Percentiles rank a stretch among this genome's conserved stretches.
These are phyloP conservation scores for Chamaenerion angustifolium DNA, from an alignment of 345 rosid species.

Conservation along the genomic window DNA sequence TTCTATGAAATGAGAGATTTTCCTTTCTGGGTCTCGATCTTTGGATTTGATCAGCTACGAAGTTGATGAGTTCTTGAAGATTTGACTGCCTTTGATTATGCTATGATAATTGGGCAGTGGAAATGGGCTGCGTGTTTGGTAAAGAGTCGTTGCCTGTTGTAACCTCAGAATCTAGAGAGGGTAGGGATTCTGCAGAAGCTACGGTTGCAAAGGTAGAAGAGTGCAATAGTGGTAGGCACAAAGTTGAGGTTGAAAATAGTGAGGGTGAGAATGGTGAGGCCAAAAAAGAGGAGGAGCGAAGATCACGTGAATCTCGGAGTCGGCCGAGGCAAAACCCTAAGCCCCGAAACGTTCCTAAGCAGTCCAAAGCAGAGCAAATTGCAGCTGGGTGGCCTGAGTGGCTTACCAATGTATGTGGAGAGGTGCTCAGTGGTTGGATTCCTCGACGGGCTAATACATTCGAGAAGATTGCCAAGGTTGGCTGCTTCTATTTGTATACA, in stretches of 20 bases:
- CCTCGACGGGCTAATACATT: slow-evolving; percentile 86
- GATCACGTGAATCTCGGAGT: slow-evolving; percentile 45
- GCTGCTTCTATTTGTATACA: neutral
- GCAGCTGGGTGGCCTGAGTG: slow-evolving; percentile 99
- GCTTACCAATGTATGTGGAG: slow-evolving; percentile 88
- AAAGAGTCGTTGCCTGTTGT: slow-evolving; percentile 51
- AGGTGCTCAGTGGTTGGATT: slow-evolving; percentile 89
- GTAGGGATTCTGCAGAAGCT: slow-evolving; percentile 21
- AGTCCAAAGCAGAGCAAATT: slow-evolving; percentile 68
- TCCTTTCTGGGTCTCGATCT: too few species aligned
- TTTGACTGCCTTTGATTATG: too few species aligned
- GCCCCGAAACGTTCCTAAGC: slow-evolving; percentile 51
- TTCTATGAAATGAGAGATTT: too few species aligned
- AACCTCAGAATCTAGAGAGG: slow-evolving; percentile 42
- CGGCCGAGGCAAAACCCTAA: slow-evolving; percentile 52
- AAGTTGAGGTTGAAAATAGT: slow-evolving; percentile 29
- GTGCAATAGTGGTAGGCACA: slow-evolving; percentile 12
- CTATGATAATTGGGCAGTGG: slow-evolving; percentile 39
- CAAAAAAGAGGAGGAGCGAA: slow-evolving; percentile 33
- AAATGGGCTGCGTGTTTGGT: slow-evolving; percentile 94
- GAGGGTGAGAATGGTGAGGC: slow-evolving; percentile 30
- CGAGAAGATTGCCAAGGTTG: slow-evolving; percentile 96
- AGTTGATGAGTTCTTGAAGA: too few species aligned
- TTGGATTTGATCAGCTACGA: too few species aligned
- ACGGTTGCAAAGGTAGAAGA: slow-evolving; percentile 19